phyloP scores from a whole-genome alignment of 2,329 filamentous ascomycete species.

The Cladosporium sp. region DNA sequence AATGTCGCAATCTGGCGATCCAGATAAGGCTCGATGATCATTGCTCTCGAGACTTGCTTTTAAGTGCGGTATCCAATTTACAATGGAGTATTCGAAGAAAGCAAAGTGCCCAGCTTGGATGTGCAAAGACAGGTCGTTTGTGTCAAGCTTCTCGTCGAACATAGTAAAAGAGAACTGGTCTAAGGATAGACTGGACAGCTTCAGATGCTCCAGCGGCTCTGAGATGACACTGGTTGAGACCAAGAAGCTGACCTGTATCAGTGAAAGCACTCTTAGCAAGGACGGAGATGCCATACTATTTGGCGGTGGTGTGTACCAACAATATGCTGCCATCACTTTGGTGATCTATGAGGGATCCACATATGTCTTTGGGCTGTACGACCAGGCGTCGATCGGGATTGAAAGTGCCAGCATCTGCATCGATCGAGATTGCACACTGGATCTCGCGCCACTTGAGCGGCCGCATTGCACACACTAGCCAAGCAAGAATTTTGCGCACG shows the following conservation, averaged over 20 bases:
- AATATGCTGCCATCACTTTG: constrained; percentile 1
- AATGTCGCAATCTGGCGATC: not conserved
- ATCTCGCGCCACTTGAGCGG: constrained; percentile 15
- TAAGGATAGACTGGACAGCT: not conserved
- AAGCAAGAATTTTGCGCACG: constrained; percentile 1
- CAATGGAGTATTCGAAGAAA: constrained; percentile 14
- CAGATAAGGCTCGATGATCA: no score
- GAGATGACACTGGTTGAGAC: not conserved
- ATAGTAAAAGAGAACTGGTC: not conserved
- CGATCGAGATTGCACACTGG: constrained; percentile 8
- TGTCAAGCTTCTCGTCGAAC: not conserved
- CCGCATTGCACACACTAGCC: constrained; percentile 11
- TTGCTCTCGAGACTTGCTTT: not conserved
- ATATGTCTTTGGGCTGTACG: constrained; percentile 9
- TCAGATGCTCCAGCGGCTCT: not conserved
- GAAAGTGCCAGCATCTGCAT: not conserved
- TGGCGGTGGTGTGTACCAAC: constrained; percentile 4
- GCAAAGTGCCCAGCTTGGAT: constrained; percentile 3
- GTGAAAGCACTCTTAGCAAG: not conserved
- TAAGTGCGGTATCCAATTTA: constrained; percentile 9
- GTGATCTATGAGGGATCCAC: constrained; percentile 12
- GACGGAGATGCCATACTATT: not conserved
- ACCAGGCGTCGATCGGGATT: not conserved
- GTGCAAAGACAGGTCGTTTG: not conserved
- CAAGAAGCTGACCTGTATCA: not conserved